Conservation (phyloP, 805 yeast species). For the Monosporozyma servazzii region DNA sequence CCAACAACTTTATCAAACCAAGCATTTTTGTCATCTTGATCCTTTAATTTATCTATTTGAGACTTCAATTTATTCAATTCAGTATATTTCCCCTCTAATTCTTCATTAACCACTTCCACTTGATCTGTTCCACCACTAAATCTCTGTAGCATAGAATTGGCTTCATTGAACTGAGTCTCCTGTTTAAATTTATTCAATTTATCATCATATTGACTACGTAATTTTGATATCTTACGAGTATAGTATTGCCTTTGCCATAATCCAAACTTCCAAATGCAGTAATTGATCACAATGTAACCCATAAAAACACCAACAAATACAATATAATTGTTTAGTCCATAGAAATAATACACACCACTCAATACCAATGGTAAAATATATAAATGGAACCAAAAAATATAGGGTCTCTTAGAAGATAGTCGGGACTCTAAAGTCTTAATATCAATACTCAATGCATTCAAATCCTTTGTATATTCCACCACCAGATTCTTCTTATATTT, state of each 20-base stretch:
- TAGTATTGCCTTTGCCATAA: not conserved
- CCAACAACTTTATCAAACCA: conserved; percentile 30
- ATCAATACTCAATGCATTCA: not conserved
- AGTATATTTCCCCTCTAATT: conserved; percentile 32
- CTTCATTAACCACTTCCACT: conserved; percentile 36
- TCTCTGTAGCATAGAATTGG: conserved; percentile 62
- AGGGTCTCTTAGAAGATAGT: not conserved
- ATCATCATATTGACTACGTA: conserved; percentile 25
- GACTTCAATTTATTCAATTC: conserved; percentile 32
- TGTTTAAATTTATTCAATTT: conserved; percentile 61
- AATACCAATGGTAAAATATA: not conserved
- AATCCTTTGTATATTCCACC: not conserved
- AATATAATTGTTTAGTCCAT: not conserved
- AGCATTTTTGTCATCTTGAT: conserved; percentile 23
- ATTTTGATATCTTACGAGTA: not conserved
- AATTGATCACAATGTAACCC: not conserved
- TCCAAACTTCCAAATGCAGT: not conserved
- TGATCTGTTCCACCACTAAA: conserved; percentile 46
- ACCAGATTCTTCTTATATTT: not conserved
- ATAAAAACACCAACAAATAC: not conserved
- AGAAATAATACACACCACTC: not conserved
- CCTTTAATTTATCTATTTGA: conserved; percentile 17
- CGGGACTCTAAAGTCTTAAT: not conserved
- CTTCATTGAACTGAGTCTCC: conserved; percentile 64
- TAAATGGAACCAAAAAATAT: not conserved